Evolutionary conservation across 2,329 filamentous ascomycete species (phyloP).

Genomic region (Microdochium nivale): DNA sequence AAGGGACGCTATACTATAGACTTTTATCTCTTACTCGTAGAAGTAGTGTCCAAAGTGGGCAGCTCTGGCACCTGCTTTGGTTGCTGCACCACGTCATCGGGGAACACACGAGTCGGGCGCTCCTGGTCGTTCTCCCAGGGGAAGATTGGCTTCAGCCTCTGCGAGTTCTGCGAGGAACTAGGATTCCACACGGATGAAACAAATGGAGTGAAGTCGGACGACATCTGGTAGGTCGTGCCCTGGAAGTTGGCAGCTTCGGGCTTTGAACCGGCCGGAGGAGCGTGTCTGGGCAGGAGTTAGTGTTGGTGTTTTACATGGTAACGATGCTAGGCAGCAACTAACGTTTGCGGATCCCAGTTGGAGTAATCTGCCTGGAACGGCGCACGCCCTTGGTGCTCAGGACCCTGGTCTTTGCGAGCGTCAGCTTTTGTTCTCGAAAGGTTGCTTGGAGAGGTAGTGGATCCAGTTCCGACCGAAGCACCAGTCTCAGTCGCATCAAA

Average conservation of each 20-base stretch:
- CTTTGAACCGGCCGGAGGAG: constrained; percentile 56
- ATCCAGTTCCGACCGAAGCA: constrained; percentile 6
- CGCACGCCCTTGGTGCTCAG: constrained; percentile 17
- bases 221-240: constrained; percentile 73
- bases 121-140: constrained; percentile 76
- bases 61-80: neutral
- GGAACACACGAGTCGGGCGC: constrained; percentile 56
- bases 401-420: constrained; percentile 32
- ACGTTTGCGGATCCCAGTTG: constrained; percentile 48
- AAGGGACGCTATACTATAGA: constrained; percentile 11
- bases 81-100: constrained; percentile 37
- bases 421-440: constrained; percentile 40
- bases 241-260: constrained; percentile 86
- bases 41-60: constrained; percentile 3
- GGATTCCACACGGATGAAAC: constrained; percentile 70
- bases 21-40: constrained; percentile 9
- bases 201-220: constrained; percentile 64
- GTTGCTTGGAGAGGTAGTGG: constrained; percentile 21
- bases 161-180: constrained; percentile 54
- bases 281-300: constrained; percentile 39
- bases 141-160: constrained; percentile 65
- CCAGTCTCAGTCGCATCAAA: neutral
- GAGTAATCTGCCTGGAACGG: constrained; percentile 20
- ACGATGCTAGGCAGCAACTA: constrained; percentile 9
- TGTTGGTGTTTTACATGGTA: neutral